Evolutionary conservation across 2,329 filamentous ascomycete species (phyloP), one percentile per base, ranked within the genome.

Genomic region (Cladophialophora chaetospira): DNA sequence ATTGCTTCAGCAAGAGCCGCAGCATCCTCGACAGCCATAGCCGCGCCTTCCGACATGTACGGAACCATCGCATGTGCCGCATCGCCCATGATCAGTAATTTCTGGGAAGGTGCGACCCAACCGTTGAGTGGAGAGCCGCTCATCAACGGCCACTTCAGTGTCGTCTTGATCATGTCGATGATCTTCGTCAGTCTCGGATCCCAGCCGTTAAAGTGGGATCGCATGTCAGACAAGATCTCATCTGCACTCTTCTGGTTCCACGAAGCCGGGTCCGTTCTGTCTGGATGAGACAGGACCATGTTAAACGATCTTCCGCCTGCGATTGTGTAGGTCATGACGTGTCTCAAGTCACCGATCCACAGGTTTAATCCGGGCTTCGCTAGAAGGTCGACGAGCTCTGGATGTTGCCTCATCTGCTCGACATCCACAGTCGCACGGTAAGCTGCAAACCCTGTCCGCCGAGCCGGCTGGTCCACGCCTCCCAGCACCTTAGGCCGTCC

Each of bases 61-160:
- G 74, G 74, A 0, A 75, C 65, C 75, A 77, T 77, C 26, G 73
- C 71, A 57, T 77, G 75, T 0, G 74, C 74, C 3, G 75, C 73
- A 50, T 77, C 75, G 2, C 75, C 75, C 3, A 77, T 66, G 4
- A 77, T 64, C 10, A 75, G 57, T 5, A 76, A 36, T n/a, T 68
- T 71, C 9, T 62, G 64, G 1, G 68, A 66, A 9, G 50, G 35
- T 5, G 60, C 57, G 5, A 69, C 67, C 65, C 74, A 71, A 1
- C 64, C 66, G 0, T 68, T 61, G 42, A 74, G 60, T 0, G 58
- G 57, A 6, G 63, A 53, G 0, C 65, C 69, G 1, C 60, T 60
- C 23, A 63, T 25, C 29, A 63, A 47, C 0, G 72, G 71, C 67
- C 71, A 74, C 33, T 73, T 74, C 10, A 71, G 49, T 1, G 69